These are phyloP conservation scores for Cyclocybe cylindracea DNA, from an alignment of 768 basidiomycete genomes.

Conservation along the genomic window DNA sequence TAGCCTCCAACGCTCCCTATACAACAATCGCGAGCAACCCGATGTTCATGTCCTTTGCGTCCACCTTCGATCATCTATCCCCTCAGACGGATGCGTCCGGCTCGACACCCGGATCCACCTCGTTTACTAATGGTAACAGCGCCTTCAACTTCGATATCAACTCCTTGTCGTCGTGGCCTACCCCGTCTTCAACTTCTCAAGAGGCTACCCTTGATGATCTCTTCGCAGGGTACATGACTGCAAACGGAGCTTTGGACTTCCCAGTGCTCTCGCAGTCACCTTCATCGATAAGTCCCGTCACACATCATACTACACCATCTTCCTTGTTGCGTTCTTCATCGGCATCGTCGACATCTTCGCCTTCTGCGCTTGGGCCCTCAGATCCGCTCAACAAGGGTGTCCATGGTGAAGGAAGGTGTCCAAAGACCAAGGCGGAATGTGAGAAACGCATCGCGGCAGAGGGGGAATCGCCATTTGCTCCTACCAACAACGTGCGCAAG, in stretches of 20 bases:
- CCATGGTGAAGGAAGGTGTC: slow-evolving; percentile 35
- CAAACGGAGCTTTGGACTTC: slow-evolving; percentile 28
- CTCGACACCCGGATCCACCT: slow-evolving; percentile 10
- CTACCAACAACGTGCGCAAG: slow-evolving; percentile 39
- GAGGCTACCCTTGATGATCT: slow-evolving; percentile 49
- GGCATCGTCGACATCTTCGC: slow-evolving; percentile 41
- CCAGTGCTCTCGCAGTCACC: slow-evolving; percentile 32
- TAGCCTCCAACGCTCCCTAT: slow-evolving; percentile 52
- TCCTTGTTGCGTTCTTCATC: slow-evolving; percentile 19
- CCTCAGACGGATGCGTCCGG: slow-evolving; percentile 19
- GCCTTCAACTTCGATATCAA: slow-evolving; percentile 50
- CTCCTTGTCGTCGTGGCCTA: slow-evolving; percentile 45
- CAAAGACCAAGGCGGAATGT: slow-evolving; percentile 54
- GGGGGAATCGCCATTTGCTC: slow-evolving; percentile 67
- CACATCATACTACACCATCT: slow-evolving; percentile 40
- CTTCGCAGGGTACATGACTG: slow-evolving; percentile 38
- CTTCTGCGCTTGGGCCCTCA: slow-evolving; percentile 32
- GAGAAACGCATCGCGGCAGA: slow-evolving; percentile 46
- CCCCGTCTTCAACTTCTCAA: slow-evolving; percentile 30
- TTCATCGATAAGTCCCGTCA: slow-evolving; percentile 55
- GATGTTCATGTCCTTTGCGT: slow-evolving; percentile 80
- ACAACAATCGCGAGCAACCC: slow-evolving; percentile 86
- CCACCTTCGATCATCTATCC: slow-evolving; percentile 48
- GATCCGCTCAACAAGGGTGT: slow-evolving; percentile 1
- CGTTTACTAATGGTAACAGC: slow-evolving; percentile 24